Percentiles rank a stretch among this genome's conserved stretches.
These are phyloP conservation scores for Populus pruinosa DNA, from an alignment of 345 rosid genomes.

Conservation along the genomic window DNA sequence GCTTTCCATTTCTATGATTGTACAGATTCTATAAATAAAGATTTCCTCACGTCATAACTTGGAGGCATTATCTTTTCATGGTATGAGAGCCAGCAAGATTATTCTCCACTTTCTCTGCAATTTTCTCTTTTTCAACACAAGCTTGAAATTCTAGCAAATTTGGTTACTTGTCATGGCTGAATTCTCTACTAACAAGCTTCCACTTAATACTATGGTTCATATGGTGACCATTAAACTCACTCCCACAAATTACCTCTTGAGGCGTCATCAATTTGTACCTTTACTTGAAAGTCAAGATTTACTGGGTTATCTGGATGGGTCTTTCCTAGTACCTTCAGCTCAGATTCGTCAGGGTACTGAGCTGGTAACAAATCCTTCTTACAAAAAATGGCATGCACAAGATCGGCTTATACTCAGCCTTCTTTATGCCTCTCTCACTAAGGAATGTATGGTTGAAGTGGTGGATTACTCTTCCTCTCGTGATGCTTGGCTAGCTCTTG, in stretches of 20 bases:
- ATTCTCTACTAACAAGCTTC: neutral
- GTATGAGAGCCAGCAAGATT: too few relatives aligned
- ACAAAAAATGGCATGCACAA: neutral
- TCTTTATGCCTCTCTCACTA: neutral
- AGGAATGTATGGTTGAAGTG: neutral
- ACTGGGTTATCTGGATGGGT: neutral
- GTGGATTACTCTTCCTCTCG: too few relatives aligned
- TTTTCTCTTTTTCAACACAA: too few relatives aligned
- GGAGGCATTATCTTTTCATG: too few relatives aligned
- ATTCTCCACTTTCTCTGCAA: too few relatives aligned
- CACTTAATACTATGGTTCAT: neutral
- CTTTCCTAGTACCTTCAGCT: neutral
- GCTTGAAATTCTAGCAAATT: too few relatives aligned
- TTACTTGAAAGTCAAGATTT: neutral
- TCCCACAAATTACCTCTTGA: neutral
- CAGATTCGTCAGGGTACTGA: too few relatives aligned
- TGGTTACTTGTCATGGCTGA: too few relatives aligned
- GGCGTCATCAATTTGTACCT: neutral
- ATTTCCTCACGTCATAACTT: too few relatives aligned
- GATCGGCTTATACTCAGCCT: neutral
- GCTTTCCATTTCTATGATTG: too few relatives aligned
- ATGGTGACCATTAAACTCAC: neutral
- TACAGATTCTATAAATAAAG: too few relatives aligned
- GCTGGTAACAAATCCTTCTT: neutral
- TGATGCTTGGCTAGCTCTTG: constrained; percentile 1